Evolutionary conservation across 306 rosid species (phyloP).

Genomic region (Trifolium repens): DNA sequence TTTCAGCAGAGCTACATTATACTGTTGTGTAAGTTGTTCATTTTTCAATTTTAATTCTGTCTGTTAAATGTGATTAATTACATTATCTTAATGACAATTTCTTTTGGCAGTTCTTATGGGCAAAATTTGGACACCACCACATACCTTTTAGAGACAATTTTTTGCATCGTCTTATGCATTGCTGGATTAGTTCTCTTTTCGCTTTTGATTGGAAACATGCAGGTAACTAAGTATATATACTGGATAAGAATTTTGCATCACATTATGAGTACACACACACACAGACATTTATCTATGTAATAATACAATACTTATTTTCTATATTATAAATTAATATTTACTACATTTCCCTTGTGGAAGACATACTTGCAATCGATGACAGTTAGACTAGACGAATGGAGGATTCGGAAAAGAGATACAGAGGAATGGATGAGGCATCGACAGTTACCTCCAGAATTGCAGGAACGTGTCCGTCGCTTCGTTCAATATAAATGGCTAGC

Average conservation of each 20-base stretch:
- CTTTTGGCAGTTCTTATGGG: slow-evolving; percentile 68
- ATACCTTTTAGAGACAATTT: slow-evolving; percentile 68
- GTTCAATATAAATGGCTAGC: slow-evolving; percentile 86
- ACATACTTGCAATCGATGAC: slow-evolving; percentile 80
- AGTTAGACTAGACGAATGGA: slow-evolving; percentile 84
- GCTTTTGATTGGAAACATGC: slow-evolving; percentile 90
- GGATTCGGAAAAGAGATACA: slow-evolving; percentile 76
- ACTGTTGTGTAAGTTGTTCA: neutral
- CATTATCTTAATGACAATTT: neutral
- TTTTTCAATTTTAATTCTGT: slow-evolving; percentile 1
- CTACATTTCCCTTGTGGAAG: slow-evolving; percentile 47
- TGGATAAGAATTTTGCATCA: neutral
- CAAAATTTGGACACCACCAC: slow-evolving; percentile 77
- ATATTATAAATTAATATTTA: neutral
- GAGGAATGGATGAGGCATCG: slow-evolving; percentile 99
- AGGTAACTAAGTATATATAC: slow-evolving; percentile 52
- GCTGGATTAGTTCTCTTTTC: slow-evolving; percentile 70
- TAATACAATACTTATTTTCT: neutral
- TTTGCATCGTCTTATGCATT: slow-evolving; percentile 68
- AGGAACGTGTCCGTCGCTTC: slow-evolving; percentile 78
- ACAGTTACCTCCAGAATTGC: slow-evolving; percentile 74
- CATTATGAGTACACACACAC: neutral
- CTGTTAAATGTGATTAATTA: neutral
- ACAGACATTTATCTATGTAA: neutral
- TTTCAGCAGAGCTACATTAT: neutral